Evolutionary conservation across 2,329 filamentous ascomycete genomes (phyloP).

Genomic region (Cryphonectria radicalis): DNA sequence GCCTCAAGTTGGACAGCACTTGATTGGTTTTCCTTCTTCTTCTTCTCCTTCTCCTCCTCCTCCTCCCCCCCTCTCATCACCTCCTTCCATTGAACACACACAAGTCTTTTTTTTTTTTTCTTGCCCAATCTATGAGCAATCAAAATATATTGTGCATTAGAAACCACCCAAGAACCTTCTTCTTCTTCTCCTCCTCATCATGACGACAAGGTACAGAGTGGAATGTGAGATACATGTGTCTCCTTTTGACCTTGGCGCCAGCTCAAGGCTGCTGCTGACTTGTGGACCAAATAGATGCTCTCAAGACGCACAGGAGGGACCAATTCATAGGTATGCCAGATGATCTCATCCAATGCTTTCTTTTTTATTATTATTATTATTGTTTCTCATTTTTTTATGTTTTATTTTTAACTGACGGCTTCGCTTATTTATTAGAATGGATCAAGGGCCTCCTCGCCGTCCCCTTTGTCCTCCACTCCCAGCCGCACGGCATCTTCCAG

Average conservation of each 20-base stretch:
- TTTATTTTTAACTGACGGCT: no score
- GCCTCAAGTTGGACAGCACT: neutral
- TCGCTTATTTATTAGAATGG: slow-evolving; percentile 69
- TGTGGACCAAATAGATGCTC: slow-evolving; percentile 53
- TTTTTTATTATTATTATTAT: no score
- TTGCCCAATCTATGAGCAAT: neutral
- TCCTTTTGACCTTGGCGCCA: neutral
- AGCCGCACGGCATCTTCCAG: slow-evolving; percentile 80
- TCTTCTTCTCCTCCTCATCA: slow-evolving; percentile 35
- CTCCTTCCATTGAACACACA: neutral
- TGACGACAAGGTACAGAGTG: slow-evolving; percentile 70
- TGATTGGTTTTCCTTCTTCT: neutral
- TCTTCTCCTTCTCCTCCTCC: no score
- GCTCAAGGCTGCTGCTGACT: slow-evolving; percentile 17
- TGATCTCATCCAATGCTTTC: no score
- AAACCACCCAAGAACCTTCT: neutral
- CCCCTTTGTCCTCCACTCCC: slow-evolving; percentile 94
- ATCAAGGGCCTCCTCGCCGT: slow-evolving; percentile 94
- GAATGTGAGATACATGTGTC: slow-evolving; percentile 62
- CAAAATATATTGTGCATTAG: neutral
- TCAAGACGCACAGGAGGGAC: slow-evolving; percentile 86
- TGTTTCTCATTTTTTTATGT: no score
- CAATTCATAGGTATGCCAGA: slow-evolving; percentile 73
- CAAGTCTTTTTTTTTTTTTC: no score
- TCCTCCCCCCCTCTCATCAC: no score